phyloP scores from a whole-genome alignment of 1,284 basidiomycete genomes.

The Golubevia sp. region DNA sequence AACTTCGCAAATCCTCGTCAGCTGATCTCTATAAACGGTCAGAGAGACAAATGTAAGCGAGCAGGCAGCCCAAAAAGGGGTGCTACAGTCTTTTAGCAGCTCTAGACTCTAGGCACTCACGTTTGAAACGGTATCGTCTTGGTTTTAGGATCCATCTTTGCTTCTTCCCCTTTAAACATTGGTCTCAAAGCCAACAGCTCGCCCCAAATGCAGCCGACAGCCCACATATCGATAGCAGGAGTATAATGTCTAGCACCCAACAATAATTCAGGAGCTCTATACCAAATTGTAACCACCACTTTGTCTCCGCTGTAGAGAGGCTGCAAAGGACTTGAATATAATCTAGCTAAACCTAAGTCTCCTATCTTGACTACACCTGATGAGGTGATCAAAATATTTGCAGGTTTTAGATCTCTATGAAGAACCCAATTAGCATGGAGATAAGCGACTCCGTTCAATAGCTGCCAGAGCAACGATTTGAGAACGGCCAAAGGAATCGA shows the following conservation, averaged over 20 bases:
- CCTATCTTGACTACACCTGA: constrained; percentile 94
- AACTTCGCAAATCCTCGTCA: constrained; percentile 92
- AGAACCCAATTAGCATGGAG: constrained; percentile 93
- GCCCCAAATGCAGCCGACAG: constrained; percentile 94
- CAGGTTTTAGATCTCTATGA: constrained; percentile 96
- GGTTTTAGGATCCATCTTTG: constrained; percentile 76
- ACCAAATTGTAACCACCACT: constrained; percentile 99
- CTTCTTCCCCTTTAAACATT: constrained; percentile 99
- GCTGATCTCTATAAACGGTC: constrained; percentile 75
- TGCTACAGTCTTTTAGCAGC: constrained; percentile 67
- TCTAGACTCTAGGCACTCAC: constrained; percentile 68
- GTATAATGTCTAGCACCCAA: constrained; percentile 96
- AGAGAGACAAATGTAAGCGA: too few relatives aligned
- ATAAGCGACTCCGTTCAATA: constrained; percentile 92
- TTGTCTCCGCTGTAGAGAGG: constrained; percentile 82
- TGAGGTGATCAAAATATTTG: constrained; percentile 93
- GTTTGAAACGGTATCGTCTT: constrained; percentile 52
- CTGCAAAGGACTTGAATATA: constrained; percentile 82
- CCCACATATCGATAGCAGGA: constrained; percentile 97
- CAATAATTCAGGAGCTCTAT: constrained; percentile 90
- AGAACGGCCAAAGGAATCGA: constrained; percentile 78
- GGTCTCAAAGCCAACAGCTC: constrained; percentile 89
- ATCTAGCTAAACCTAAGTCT: constrained; percentile 88
- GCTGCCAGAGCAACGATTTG: constrained; percentile 91
- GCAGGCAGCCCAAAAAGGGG: too few relatives aligned